These are phyloP conservation scores for Phlegmacium glaucopus DNA, from an alignment of 768 basidiomycete genomes.

Conservation along the genomic window DNA sequence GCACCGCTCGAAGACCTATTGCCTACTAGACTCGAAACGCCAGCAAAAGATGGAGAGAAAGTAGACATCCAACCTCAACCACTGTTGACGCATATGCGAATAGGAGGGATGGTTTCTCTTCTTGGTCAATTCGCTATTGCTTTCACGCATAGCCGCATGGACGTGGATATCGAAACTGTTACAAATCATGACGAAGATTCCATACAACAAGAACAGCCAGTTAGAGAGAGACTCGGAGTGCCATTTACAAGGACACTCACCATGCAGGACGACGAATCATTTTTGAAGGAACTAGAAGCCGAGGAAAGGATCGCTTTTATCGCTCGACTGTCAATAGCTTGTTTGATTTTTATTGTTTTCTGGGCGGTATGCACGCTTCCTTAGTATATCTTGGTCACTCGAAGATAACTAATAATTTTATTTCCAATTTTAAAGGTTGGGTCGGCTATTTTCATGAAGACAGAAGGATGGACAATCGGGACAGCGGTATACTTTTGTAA, in stretches of 20 bases:
- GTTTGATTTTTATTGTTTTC: constrained; percentile 63
- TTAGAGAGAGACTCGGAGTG: constrained; percentile 5
- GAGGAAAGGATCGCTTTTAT: constrained; percentile 56
- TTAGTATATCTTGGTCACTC: background rate
- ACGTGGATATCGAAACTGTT: background rate
- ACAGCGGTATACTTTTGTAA: constrained; percentile 69
- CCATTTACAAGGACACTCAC: constrained; percentile 14
- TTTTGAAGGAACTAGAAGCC: constrained; percentile 26
- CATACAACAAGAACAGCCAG: constrained; percentile 5
- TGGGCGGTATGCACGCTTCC: constrained; percentile 53
- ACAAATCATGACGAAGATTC: too few species aligned
- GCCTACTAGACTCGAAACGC: constrained; percentile 25
- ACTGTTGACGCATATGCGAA: constrained; percentile 52
- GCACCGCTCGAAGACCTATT: constrained; percentile 52
- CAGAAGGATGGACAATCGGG: constrained; percentile 68
- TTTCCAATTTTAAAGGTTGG: constrained; percentile 50
- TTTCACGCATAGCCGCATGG: constrained; percentile 10
- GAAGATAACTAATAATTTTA: too few species aligned
- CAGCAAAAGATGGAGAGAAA: too few species aligned
- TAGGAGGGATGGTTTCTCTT: constrained; percentile 56
- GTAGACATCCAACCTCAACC: constrained; percentile 19
- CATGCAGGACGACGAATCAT: constrained; percentile 28
- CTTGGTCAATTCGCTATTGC: constrained; percentile 50
- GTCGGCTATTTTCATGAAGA: constrained; percentile 61
- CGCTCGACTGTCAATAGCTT: constrained; percentile 53